Base-by-base conservation (phyloP, 495 filamentous ascomycete genomes). In the Corynascus novoguineensis region DNA sequence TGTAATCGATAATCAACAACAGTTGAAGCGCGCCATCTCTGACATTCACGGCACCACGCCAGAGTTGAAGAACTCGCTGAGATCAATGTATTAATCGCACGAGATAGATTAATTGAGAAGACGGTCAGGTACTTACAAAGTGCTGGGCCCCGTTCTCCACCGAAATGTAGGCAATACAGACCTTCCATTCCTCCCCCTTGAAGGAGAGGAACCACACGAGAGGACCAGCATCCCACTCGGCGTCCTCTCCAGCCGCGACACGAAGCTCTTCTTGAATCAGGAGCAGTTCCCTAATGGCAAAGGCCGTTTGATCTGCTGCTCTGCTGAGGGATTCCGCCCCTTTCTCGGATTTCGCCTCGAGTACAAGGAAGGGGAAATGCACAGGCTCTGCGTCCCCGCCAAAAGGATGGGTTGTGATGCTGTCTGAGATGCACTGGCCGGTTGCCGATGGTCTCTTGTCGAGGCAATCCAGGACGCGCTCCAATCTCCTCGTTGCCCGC, bases 1-100 rank as follows among this genome's bases (percentile, higher is more conserved):
- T 67, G 50, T 70, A 68, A 48, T 72, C 68, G n/a, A 72, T 50
- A 35, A 70, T 69, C 25, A 70, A 53, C 14, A 70, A 50, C 15
- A 71, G 63, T 35, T 71, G 67, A 24, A 73, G 31, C 4, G 68
- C 63, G 3, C 38, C 63, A 55, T 71, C 59, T 46, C 56, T 37
- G 10, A 42, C 45, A 28, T 59, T 32, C 34, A 69, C 64, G 32
- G 49, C 50, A 22, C 42, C 42, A 10, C 42, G 10, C 42, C 42
- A 45, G 14, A 45, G 21, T 24, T 27, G 21, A 12, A 45, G 6
- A 27, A 45, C 22, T 14, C 42, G 42, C 42, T 45, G 38, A 6
- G 14, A 41, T 11, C 19, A 15, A 37, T 1, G 2, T 5, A 10
- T 41, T 22, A 22, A 19, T 41, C 22, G n/a, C 17, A 15, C 2